Base-by-base conservation (phyloP, 257 asterid species). In the Ilex asprella region DNA sequence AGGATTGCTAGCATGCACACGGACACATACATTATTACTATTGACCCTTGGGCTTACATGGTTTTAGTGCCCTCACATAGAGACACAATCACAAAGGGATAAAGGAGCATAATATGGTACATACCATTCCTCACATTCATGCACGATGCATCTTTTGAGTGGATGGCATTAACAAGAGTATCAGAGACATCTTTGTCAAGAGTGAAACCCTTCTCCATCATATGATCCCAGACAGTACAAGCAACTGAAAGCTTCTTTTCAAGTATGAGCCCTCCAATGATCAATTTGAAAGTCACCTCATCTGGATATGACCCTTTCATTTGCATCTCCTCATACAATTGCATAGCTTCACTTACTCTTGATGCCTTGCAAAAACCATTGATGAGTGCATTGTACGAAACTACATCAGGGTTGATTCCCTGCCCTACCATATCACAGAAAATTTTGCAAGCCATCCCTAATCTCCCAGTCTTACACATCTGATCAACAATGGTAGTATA, bases 141-240 rank as follows among this genome's bases (percentile, higher is more conserved):
- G 67, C 67, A 63, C 43, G 80, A 73, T 3, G 72, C 70, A 51
- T 67, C 82, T 64, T 72, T 80, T 12, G 79, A 61, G 59, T 70
- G 80, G 69, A 85, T 80, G 61, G 89, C 84, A 54, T 73, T 75
- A 31, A 85, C 78, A 61, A 93, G 90, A 66, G 78, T 71, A 69
- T 81, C 82, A 5, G 97, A 87, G 62, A 87, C 73, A 82, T 85
- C 84, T 67, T 80, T 76, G 57, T 93, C 95, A 67, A 89, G 97
- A 6, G 96, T 82, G 76, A 83, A 89, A 32, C 99, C 99, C 75
- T 78, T 85, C 76, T 79, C 95, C 97, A 93, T 87, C 97, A 93
- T 89, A 58, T 76, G 86, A 73, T 89, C 97, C 99, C 99, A 93
- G 44, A 89, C 70, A 49, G 80, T 76, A 79, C 89, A 82, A 58